Evolutionary conservation across 768 basidiomycete genomes (phyloP).

Genomic region (Saitozyma sp.): DNA sequence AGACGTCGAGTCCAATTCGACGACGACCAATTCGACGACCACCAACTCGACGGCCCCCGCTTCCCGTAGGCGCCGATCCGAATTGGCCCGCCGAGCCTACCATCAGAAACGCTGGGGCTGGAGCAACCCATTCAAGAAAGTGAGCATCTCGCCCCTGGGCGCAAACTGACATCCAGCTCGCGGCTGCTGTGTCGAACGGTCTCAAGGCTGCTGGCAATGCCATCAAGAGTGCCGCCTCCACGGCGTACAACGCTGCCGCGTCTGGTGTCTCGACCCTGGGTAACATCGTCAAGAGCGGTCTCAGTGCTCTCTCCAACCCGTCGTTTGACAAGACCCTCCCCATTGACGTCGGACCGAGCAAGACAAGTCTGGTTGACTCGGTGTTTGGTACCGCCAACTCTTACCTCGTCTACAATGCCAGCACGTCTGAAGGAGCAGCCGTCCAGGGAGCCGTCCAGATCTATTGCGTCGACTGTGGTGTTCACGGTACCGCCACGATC

Average conservation of each 20-base stretch:
- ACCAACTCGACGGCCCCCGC: too few species aligned
- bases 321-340: not conserved
- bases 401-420: not conserved
- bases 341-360: not conserved
- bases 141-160: too few species aligned
- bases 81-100: too few species aligned
- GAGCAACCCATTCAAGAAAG: too few species aligned
- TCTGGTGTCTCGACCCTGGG: not conserved
- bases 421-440: not conserved
- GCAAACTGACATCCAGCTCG: too few species aligned
- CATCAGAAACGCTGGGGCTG: too few species aligned
- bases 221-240: too few species aligned
- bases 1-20: too few species aligned
- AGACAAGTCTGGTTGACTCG: not conserved
- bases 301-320: not conserved
- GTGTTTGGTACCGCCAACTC: constrained; percentile 3
- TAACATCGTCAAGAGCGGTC: not conserved
- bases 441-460: not conserved
- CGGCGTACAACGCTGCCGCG: not conserved
- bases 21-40: too few species aligned
- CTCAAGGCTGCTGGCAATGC: too few species aligned
- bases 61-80: too few species aligned
- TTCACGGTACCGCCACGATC: constrained; percentile 4
- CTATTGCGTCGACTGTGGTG: constrained; percentile 15
- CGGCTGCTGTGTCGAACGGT: too few species aligned